Evolutionary conservation across 1,284 basidiomycete species (phyloP), one percentile per base, ranked within the genome.

Genomic region (Irpex sp.): DNA sequence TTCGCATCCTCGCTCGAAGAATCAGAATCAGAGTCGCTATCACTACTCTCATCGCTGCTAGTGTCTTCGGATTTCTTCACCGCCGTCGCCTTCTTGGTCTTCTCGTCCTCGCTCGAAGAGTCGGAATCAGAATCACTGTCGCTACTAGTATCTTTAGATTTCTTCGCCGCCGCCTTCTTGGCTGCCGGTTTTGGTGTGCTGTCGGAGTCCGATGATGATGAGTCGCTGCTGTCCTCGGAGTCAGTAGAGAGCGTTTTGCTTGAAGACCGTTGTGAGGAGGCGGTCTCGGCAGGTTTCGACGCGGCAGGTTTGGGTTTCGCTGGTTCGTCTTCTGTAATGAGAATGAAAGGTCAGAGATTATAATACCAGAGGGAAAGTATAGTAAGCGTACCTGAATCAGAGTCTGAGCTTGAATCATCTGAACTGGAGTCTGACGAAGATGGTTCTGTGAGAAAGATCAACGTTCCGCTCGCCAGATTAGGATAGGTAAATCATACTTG

Each of bases 401-500:
- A 66, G 57, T 57, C 59, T 1, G 62, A 65, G 39, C 57, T 59
- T 0, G 60, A 56, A 2, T 49, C 33, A n/a, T 62, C 55, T n/a
- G 57, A 60, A 43, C 62, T 63, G 0, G 65, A 66, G 5, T 63
- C 62, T 3, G 60, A 61, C n/a, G 67, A 68, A 39, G 62, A 63
- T 19, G 62, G 56, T 19, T 58, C 62, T 63, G 56, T 0, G 17
- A 58, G 53, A 36, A 3, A 4, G 17, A 21, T 46, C 2, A 11
- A 47, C 15, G 13, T 46, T 26, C 4, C n/a, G 17, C 33, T 57
- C 11, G 49, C 17, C 17, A 13, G 17, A 5, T 50, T 15, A 21
- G 1, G 17, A 31, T 15, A 13, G 3, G 17, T 5, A 21, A 15
- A 3, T 33, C 61, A 8, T 31, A 61, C 61, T 43, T 19, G 56